phyloP scores from a whole-genome alignment of 2,329 filamentous ascomycete species.

The Emmonsiellopsis sp. region DNA sequence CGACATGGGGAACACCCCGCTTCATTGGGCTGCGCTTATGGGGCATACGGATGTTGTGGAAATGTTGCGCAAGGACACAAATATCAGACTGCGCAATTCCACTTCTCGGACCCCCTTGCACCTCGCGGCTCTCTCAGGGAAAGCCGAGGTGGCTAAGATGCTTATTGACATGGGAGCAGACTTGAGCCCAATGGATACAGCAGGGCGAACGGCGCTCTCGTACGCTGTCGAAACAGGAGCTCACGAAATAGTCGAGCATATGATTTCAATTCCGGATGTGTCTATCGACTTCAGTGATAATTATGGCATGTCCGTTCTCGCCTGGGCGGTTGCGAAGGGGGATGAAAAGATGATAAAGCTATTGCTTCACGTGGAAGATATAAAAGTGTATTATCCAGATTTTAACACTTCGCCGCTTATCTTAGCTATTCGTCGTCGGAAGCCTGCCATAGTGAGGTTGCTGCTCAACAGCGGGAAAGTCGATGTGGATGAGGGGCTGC shows the following conservation, averaged over 20 bases:
- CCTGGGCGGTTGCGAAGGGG: too few relatives aligned
- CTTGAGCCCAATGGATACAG: neutral
- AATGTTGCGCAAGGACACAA: neutral
- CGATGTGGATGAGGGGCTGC: neutral
- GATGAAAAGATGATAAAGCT: neutral
- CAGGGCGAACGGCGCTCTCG: neutral
- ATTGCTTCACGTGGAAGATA: too few relatives aligned
- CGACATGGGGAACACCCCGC: neutral
- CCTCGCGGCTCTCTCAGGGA: neutral
- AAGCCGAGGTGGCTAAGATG: neutral
- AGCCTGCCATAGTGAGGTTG: neutral
- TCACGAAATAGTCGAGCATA: neutral
- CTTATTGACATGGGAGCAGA: neutral
- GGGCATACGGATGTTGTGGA: neutral
- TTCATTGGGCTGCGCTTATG: neutral
- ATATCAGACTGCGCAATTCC: neutral
- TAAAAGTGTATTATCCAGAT: too few relatives aligned
- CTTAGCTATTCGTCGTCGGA: neutral
- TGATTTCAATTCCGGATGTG: neutral
- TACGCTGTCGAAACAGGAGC: neutral
- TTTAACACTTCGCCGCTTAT: neutral
- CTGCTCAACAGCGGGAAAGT: neutral
- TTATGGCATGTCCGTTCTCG: too few relatives aligned
- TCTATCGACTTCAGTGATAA: neutral
- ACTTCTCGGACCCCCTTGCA: neutral